Evolutionary conservation across 768 basidiomycete species (phyloP).

Genomic region (Suillus paluster): DNA sequence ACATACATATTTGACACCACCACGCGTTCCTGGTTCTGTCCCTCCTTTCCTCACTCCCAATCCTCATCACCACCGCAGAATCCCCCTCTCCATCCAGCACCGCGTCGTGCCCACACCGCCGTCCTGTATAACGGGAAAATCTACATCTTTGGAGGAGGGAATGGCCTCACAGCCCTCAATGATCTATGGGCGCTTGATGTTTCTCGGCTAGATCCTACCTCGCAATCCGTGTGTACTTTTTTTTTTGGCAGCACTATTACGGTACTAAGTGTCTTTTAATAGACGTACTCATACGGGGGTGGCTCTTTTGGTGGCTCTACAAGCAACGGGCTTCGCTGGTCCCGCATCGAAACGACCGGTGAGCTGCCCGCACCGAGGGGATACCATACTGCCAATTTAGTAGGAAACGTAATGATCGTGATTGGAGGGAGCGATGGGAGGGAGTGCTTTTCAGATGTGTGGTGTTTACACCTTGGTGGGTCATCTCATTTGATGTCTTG

Average conservation of each 20-base stretch:
- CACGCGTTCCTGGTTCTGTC: conserved; percentile 66
- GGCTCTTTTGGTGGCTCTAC: conserved; percentile 19
- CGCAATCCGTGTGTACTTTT: conserved; percentile 6
- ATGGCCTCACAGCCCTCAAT: conserved; percentile 86
- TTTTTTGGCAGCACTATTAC: neutral
- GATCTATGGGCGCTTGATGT: conserved; percentile 90
- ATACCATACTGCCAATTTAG: conserved; percentile 90
- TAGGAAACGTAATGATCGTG: conserved; percentile 85
- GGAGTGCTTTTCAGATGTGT: conserved; percentile 87
- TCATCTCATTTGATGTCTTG: conserved; percentile 33
- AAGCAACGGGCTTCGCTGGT: conserved; percentile 53
- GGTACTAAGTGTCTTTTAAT: neutral
- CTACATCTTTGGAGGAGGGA: conserved; percentile 94
- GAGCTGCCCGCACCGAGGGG: conserved; percentile 69
- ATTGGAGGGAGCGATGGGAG: conserved; percentile 91
- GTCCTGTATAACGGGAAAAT: conserved; percentile 73
- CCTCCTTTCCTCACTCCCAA: conserved; percentile 34
- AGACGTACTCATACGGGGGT: conserved; percentile 1
- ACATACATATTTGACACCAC: conserved; percentile 84
- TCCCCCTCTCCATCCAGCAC: conserved; percentile 47
- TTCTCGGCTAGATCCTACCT: conserved; percentile 39
- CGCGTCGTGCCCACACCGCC: conserved; percentile 87
- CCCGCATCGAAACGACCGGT: conserved; percentile 58
- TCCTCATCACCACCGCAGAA: conserved; percentile 8
- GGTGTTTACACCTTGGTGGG: conserved; percentile 82